These are phyloP conservation scores for Pyrenochaeta sp. DNA, from an alignment of 2,329 filamentous ascomycete species.

Conservation along the genomic window DNA sequence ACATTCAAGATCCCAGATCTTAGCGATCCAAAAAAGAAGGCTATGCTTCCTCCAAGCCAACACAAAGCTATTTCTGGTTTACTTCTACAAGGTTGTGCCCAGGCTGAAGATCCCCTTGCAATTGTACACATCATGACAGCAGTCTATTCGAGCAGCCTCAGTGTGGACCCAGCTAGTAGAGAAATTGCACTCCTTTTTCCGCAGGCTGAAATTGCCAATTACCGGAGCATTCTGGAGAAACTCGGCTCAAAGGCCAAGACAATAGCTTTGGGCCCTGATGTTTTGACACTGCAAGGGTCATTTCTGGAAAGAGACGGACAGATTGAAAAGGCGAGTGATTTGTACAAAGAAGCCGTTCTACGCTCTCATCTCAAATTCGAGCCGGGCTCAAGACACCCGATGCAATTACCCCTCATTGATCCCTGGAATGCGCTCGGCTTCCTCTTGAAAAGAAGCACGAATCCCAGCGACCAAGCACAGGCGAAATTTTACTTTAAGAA, in stretches of 20 bases:
- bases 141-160: constrained; percentile 27
- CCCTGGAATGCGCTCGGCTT: constrained; percentile 45
- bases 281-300: constrained; percentile 40
- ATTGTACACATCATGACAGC: constrained; percentile 41
- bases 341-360: constrained; percentile 35
- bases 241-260: constrained; percentile 27
- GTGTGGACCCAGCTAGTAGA: constrained; percentile 10
- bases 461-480: constrained; percentile 20
- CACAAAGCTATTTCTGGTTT: constrained; percentile 26
- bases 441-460: constrained; percentile 26
- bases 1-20: constrained; percentile 37
- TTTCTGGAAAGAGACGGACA: constrained; percentile 40
- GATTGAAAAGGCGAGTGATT: constrained; percentile 22
- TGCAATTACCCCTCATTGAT: constrained; percentile 34
- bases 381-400: constrained; percentile 25
- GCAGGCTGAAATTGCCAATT: constrained; percentile 24
- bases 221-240: constrained; percentile 27
- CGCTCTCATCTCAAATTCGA: constrained; percentile 21
- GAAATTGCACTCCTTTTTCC: constrained; percentile 31
- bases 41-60: constrained; percentile 33
- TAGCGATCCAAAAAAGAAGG: constrained; percentile 24
- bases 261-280: constrained; percentile 27
- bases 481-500: constrained; percentile 45
- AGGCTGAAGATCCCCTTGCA: constrained; percentile 37
- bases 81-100: constrained; percentile 40